phyloP scores from a whole-genome alignment of 345 rosid genomes.

The Sonneratia caseolaris region DNA sequence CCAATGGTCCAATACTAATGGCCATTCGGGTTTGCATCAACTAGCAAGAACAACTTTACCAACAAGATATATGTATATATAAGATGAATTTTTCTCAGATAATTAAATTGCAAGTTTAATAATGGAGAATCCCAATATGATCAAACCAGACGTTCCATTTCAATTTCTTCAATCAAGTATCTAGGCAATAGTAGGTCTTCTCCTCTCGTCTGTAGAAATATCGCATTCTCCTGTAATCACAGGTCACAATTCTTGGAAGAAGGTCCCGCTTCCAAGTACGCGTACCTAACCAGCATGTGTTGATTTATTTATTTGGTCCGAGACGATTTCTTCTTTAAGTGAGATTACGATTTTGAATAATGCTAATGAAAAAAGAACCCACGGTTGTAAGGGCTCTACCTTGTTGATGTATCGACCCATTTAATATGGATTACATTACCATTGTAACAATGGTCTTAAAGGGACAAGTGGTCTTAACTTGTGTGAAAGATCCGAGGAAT shows the following conservation, averaged over 20 bases:
- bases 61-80: not conserved
- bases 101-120: not conserved
- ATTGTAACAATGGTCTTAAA: not conserved
- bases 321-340: too few species aligned
- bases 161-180: not conserved
- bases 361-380: too few species aligned
- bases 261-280: too few species aligned
- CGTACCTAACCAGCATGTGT: too few species aligned
- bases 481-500: not conserved
- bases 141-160: constrained; percentile 4
- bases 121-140: not conserved
- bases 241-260: not conserved
- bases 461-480: not conserved
- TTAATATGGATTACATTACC: too few species aligned
- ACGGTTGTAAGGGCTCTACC: too few species aligned
- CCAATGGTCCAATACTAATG: not conserved
- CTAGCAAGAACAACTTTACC: not conserved
- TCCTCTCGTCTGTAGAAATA: too few species aligned
- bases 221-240: not conserved
- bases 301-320: too few species aligned
- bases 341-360: too few species aligned
- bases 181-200: not conserved
- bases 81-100: not conserved
- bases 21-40: not conserved
- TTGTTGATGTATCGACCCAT: too few species aligned